Evolutionary conservation across 2,329 filamentous ascomycete genomes (phyloP).

Genomic region (Cladosporium sp.): DNA sequence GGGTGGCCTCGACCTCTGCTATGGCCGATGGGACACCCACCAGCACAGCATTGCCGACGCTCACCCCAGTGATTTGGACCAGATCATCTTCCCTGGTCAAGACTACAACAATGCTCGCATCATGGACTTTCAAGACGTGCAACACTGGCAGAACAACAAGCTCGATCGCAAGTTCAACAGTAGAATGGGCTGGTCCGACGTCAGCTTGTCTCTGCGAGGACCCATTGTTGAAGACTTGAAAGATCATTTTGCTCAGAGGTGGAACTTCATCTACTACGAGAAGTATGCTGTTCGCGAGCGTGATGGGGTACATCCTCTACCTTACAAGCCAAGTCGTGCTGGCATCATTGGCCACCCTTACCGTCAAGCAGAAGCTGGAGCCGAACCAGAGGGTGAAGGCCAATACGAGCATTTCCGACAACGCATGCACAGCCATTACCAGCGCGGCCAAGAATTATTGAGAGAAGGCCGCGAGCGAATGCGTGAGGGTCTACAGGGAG

Average conservation of each 20-base stretch:
- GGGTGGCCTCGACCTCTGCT: conserved; percentile 84
- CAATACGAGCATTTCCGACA: conserved; percentile 30
- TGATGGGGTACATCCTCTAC: conserved; percentile 41
- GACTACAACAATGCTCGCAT: conserved; percentile 88
- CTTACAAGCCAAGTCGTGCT: conserved; percentile 33
- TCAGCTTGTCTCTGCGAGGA: conserved; percentile 71
- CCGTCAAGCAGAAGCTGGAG: conserved; percentile 22
- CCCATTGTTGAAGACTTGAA: conserved; percentile 71
- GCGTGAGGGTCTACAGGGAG: conserved; percentile 17
- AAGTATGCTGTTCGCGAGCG: conserved; percentile 67
- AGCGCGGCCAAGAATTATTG: conserved; percentile 22
- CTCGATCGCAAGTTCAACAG: conserved; percentile 67
- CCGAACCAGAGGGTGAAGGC: conserved; percentile 23
- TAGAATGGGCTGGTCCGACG: conserved; percentile 90
- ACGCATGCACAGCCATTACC: conserved; percentile 26
- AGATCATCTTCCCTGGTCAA: conserved; percentile 80
- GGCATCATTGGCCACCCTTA: conserved; percentile 34
- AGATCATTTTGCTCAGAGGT: conserved; percentile 77
- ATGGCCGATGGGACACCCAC: conserved; percentile 84
- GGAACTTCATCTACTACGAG: conserved; percentile 84
- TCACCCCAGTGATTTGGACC: conserved; percentile 71
- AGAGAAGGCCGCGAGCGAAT: conserved; percentile 23
- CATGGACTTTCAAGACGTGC: conserved; percentile 77
- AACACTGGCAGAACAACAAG: conserved; percentile 79
- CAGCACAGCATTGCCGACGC: conserved; percentile 77